phyloP scores from a whole-genome alignment of 2,329 filamentous ascomycete genomes.

The Trichoderma oligosporum region DNA sequence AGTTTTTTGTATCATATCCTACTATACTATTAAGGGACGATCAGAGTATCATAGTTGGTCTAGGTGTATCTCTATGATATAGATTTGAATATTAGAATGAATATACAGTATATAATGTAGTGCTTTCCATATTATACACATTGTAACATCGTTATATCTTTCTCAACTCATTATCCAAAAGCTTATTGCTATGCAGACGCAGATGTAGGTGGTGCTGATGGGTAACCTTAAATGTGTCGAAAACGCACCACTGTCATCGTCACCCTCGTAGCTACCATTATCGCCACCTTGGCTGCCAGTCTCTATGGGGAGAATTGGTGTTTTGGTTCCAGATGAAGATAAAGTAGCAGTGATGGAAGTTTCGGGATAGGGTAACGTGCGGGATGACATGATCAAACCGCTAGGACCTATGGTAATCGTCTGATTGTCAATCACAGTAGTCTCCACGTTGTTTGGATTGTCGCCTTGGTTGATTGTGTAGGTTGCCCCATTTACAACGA shows the following conservation, averaged over 20 bases:
- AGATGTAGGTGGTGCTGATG: conserved; percentile 21
- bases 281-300: conserved; percentile 24
- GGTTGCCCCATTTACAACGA: conserved; percentile 48
- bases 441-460: conserved; percentile 44
- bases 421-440: conserved; percentile 47
- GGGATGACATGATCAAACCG: conserved; percentile 45
- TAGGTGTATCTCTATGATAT: no score
- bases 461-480: conserved; percentile 49
- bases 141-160: background rate
- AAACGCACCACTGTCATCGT: conserved; percentile 25
- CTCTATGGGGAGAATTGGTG: conserved; percentile 25
- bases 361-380: conserved; percentile 45
- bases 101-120: no score
- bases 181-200: conserved; percentile 40
- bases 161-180: conserved; percentile 33
- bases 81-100: no score
- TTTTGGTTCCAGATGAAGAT: conserved; percentile 29
- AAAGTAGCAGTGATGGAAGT: conserved; percentile 42
- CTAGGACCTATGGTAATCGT: conserved; percentile 46
- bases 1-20: no score
- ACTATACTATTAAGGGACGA: no score
- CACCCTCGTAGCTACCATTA: conserved; percentile 20
- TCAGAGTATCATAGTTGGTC: no score
- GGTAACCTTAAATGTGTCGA: conserved; percentile 10
- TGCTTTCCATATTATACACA: no score